Evolutionary conservation across 345 rosid genomes (phyloP).

Genomic region (Firmiana major): DNA sequence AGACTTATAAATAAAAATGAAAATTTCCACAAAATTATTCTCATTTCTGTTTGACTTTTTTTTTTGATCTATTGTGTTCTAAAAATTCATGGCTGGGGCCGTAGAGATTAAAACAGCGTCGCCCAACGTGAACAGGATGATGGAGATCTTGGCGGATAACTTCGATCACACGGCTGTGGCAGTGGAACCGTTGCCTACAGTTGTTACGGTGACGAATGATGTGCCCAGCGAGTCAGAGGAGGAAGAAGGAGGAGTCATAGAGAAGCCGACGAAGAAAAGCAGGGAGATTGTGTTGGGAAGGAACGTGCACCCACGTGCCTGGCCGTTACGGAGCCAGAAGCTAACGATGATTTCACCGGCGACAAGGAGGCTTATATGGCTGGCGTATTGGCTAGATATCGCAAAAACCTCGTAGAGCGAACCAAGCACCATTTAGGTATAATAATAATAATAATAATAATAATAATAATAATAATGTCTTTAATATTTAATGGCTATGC

Average conservation of each 20-base stretch:
- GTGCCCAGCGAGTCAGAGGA: conserved; percentile 12
- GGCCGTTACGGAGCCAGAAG: conserved; percentile 86
- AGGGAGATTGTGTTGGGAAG: conserved; percentile 73
- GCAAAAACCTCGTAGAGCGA: conserved; percentile 70
- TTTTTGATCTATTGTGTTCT: not conserved
- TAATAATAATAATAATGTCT: not conserved
- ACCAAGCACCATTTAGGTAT: conserved; percentile 85
- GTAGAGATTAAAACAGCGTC: conserved; percentile 21
- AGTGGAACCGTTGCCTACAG: conserved; percentile 49
- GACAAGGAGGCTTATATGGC: conserved; percentile 97
- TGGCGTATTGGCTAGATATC: conserved; percentile 78
- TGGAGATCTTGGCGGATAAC: conserved; percentile 20
- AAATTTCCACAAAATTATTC: not conserved
- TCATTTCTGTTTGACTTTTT: not conserved
- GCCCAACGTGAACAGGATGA: conserved; percentile 16
- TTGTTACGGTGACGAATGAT: not conserved
- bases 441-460: no score
- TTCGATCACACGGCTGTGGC: conserved; percentile 46
- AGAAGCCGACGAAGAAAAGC: conserved; percentile 19
- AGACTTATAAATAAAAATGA: not conserved
- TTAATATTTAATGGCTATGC: not conserved
- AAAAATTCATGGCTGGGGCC: conserved; percentile 24
- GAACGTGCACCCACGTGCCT: conserved; percentile 78
- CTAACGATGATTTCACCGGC: conserved; percentile 80
- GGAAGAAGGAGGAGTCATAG: conserved; percentile 13